Conservation (phyloP, 768 basidiomycete genomes). For the Xanthoconium purpureum region DNA sequence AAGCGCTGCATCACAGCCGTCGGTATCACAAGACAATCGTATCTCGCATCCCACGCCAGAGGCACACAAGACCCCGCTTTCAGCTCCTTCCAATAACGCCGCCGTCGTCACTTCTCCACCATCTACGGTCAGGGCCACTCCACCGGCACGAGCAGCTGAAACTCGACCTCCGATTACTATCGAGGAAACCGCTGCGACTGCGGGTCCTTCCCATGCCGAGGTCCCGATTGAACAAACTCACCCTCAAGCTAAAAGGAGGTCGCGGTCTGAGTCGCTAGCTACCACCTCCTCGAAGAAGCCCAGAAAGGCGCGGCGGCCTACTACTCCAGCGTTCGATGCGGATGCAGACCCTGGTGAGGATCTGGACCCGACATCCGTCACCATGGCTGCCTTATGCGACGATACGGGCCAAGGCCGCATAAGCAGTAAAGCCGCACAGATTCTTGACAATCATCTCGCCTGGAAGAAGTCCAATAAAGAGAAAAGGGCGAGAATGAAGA, state of each 20-base stretch:
- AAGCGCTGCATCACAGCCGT: conserved; percentile 14
- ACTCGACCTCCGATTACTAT: neutral
- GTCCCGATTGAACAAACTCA: conserved; percentile 7
- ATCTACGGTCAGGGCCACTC: conserved; percentile 4
- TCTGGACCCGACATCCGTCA: conserved; percentile 77
- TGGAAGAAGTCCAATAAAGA: conserved; percentile 73
- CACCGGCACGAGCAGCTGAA: neutral
- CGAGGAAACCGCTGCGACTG: neutral
- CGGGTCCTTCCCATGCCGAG: conserved; percentile 18
- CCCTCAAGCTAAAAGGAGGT: conserved; percentile 19
- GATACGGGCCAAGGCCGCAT: conserved; percentile 79
- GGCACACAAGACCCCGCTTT: neutral
- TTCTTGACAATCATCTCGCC: conserved; percentile 63
- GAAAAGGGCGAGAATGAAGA: conserved; percentile 60
- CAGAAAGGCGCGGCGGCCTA: conserved; percentile 40
- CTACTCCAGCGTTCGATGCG: conserved; percentile 55
- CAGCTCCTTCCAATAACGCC: neutral
- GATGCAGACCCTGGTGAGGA: conserved; percentile 70
- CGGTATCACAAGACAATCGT: conserved; percentile 13
- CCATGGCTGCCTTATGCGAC: conserved; percentile 75
- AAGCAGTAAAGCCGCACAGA: conserved; percentile 72
- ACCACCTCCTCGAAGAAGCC: conserved; percentile 33
- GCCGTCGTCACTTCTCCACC: neutral
- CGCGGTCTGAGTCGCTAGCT: conserved; percentile 15
- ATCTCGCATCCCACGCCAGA: conserved; percentile 10